phyloP scores from a whole-genome alignment of 441 rosid species.

The Erodium chrysanthum region DNA sequence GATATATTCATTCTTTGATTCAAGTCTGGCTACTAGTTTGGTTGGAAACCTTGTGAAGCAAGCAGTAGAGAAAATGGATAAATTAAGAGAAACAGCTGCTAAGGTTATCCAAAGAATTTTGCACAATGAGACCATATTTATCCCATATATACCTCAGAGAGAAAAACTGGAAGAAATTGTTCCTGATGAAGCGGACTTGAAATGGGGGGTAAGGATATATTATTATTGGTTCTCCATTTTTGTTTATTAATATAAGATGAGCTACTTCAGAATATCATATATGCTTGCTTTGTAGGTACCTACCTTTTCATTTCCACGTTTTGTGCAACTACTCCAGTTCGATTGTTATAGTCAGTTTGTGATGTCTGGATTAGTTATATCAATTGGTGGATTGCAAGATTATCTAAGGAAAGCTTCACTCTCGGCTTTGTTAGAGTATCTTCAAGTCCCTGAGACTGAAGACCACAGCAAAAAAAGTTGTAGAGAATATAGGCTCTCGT shows the following conservation, averaged over 20 bases:
- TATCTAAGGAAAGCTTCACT: conserved; percentile 64
- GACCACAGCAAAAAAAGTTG: conserved; percentile 31
- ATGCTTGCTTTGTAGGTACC: conserved; percentile 57
- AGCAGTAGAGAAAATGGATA: conserved; percentile 94
- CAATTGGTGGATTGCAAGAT: conserved; percentile 91
- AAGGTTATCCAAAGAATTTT: conserved; percentile 65
- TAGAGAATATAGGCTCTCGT: conserved; percentile 41
- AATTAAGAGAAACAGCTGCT: conserved; percentile 81
- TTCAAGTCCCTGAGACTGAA: conserved; percentile 38
- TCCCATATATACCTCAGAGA: conserved; percentile 63
- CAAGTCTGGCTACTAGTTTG: conserved; percentile 47
- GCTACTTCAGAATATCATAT: conserved; percentile 12
- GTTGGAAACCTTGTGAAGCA: conserved; percentile 68
- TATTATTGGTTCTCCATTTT: conserved; percentile 16
- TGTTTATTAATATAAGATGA: conserved; percentile 5
- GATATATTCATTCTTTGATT: conserved; percentile 36
- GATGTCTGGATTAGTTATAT: conserved; percentile 76
- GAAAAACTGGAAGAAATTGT: conserved; percentile 60
- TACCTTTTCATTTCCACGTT: conserved; percentile 69
- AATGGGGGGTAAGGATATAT: conserved; percentile 62
- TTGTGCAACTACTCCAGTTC: conserved; percentile 51
- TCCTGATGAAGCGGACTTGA: conserved; percentile 43
- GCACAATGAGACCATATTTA: conserved; percentile 36
- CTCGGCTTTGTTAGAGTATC: conserved; percentile 66
- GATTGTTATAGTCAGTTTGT: conserved; percentile 58